Base-by-base conservation (phyloP, 306 rosid species). In the Begonia fuchsioides region DNA sequence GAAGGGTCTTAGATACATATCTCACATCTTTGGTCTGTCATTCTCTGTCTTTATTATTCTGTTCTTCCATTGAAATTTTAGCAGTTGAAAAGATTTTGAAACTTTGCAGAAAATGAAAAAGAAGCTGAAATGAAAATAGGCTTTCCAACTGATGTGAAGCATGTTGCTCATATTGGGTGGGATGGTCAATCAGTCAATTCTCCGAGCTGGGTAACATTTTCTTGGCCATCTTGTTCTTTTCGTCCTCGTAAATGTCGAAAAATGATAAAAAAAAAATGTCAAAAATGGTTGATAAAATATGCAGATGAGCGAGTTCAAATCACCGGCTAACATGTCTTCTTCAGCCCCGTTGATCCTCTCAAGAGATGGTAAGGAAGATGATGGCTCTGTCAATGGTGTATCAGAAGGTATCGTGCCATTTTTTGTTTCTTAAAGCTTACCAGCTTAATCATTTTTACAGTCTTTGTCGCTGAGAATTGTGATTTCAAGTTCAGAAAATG, bases 81-180 rank as follows among this genome's bases (percentile, higher is more conserved):
- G 12, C 3, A 6, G 38, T 19, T 11, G 8, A 26, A 26, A 26
- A 5, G 7, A 3, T 6, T 26, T 26, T 26, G 35, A 26, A 53
- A 12, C 7, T 64, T 44, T 32, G 74, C 77, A 92, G 93, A 92
- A 5, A 65, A 53, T 57, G 90, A 85, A 15, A 77, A 81, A 60
- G 86, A 79, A 20, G 63, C 53, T 67, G 96, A 79, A 32, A 79
- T 92, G 73, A 52, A 92, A 71, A 92, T 92, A 19, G 93, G 98
- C 26, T 15, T 11, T 40, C 98, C 98, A 47, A 92, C 98, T 17
- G 93, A 92, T 64, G 98, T 92, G 49, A 92, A 78, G 74, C 98
- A 92, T 76, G 93, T 85, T 51, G 96, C 93, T 26, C 94, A 92
- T 47, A 77, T 92, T 12, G 98, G 98, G 51, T 75, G 72, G 75